phyloP scores from a whole-genome alignment of 495 filamentous ascomycete genomes.

The Hypoxylon cercidicola region DNA sequence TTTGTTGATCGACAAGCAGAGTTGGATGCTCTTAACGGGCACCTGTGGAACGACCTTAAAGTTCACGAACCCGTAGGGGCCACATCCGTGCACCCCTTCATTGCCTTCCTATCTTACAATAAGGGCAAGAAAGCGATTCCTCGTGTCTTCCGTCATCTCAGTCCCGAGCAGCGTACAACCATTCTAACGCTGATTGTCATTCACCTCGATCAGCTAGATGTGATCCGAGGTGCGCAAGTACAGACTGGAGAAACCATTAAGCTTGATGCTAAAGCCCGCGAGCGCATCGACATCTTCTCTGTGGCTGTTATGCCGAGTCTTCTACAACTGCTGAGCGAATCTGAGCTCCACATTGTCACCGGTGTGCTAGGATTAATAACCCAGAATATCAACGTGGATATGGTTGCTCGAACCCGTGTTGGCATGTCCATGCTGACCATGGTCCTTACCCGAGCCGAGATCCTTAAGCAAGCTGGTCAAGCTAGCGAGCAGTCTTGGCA shows the following conservation, averaged over 20 bases:
- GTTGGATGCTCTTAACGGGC: conserved; percentile 82
- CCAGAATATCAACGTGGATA: conserved; percentile 79
- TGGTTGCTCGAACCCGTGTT: conserved; percentile 82
- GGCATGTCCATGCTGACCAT: conserved; percentile 92
- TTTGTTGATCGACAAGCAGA: conserved; percentile 72
- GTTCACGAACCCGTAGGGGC: conserved; percentile 89
- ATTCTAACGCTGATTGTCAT: conserved; percentile 95
- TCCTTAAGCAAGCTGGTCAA: conserved; percentile 81
- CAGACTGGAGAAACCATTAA: conserved; percentile 71
- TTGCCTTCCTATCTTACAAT: conserved; percentile 89
- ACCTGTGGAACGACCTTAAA: conserved; percentile 85
- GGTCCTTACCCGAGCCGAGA: conserved; percentile 92
- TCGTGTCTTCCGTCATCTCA: conserved; percentile 92
- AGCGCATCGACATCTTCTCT: conserved; percentile 91
- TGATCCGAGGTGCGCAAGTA: conserved; percentile 80
- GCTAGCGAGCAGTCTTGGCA: conserved; percentile 78
- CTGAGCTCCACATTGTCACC: conserved; percentile 86
- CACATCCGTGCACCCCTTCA: conserved; percentile 87
- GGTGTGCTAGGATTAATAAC: conserved; percentile 87
- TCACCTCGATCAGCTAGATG: conserved; percentile 91
- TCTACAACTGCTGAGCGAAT: conserved; percentile 88
- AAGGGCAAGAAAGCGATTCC: conserved; percentile 98
- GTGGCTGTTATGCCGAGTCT: conserved; percentile 88
- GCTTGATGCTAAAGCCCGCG: conserved; percentile 75
- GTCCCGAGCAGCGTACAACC: conserved; percentile 89